A percentile compares a stretch with the other conserved stretches of the same genome.
These are phyloP conservation scores for Globisporangium nagaii DNA, from an alignment of 352 stramenopile species.

Conservation along the genomic window DNA sequence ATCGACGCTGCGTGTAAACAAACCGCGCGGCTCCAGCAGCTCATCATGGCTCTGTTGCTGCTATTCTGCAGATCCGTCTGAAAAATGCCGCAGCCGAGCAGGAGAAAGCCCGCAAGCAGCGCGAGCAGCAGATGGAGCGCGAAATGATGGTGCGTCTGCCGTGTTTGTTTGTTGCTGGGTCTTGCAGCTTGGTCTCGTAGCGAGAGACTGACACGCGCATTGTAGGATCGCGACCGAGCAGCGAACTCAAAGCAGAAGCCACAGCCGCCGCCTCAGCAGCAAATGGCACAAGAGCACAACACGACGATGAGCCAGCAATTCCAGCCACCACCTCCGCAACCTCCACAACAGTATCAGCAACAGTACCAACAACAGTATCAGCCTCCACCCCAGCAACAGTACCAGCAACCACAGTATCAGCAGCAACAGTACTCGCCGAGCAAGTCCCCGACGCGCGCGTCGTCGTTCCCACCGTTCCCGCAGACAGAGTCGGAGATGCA, in stretches of 20 bases:
- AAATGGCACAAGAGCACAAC: not conserved
- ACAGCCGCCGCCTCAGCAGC: not conserved
- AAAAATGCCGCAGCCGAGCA: conserved; percentile 45
- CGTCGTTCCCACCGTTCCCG: conserved; percentile 5
- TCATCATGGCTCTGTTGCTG: too few species aligned
- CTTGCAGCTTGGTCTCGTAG: too few species aligned
- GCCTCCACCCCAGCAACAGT: not conserved
- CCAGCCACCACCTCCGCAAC: not conserved
- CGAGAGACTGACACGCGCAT: not conserved
- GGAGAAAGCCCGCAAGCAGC: conserved; percentile 27
- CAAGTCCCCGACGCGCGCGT: conserved; percentile 9
- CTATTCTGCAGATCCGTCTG: conserved; percentile 31
- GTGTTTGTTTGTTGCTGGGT: too few species aligned
- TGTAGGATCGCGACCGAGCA: conserved; percentile 11
- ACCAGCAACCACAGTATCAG: not conserved
- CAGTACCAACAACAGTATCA: conserved; percentile 4
- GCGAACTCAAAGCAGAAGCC: conserved; percentile 8
- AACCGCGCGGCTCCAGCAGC: too few species aligned
- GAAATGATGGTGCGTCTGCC: conserved; percentile 31
- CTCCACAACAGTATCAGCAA: not conserved
- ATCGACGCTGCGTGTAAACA: too few species aligned
- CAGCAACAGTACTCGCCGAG: conserved; percentile 7
- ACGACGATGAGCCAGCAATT: not conserved
- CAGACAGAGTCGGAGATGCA: conserved; percentile 9
- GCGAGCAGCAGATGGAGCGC: conserved; percentile 49